Evolutionary conservation across 1,139 yeast genomes (phyloP), one percentile per base, ranked within the genome.

Genomic region (Chernovozyma sophiae-reginae): DNA sequence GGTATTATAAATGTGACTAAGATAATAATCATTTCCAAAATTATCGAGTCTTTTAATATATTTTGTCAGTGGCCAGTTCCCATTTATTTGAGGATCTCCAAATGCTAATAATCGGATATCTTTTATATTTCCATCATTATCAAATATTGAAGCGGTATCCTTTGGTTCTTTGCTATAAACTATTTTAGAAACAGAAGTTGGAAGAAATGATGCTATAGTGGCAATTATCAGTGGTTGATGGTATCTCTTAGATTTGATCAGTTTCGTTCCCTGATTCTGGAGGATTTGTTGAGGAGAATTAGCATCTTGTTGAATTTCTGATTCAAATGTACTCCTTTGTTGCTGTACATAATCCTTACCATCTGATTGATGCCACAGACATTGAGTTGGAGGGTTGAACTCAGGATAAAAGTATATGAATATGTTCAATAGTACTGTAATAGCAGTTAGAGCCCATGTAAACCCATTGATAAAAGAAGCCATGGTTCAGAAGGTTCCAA

Each of bases 51-150:
- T 60, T 45, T 86, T 83, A 42, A 86, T 69, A 51, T 81, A 79
- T n/a, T 81, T 76, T 1, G 95, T 83, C 34, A 68, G 65, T 10
- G 74, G 74, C 82, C 86, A 80, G 45, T 81, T 77, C 1, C 97
- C 97, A 44, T 90, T 84, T 57, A 92, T 89, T 60, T 92, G 98
- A 0, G 98, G 98, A 55, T 92, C 98, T 10, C 97, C 98, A 58
- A 89, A 82, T 3, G 95, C 82, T 48, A 89, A 59, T 65, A 84
- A 62, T 43, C 76, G 77, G 41, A 84, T 73, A 49, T 81, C 86
- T 15, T 65, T 55, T 12, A 63, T 55, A 2, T 37, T 36, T 15
- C 48, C 45, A 2, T 35, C 25, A 28, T 38, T 10, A 45, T 45
- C 28, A 43, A 34, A 31, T 11, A 28, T 26, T 13, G 29, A 26